Base-by-base conservation (phyloP, 768 basidiomycete genomes). In the Mycena kentingensis region DNA sequence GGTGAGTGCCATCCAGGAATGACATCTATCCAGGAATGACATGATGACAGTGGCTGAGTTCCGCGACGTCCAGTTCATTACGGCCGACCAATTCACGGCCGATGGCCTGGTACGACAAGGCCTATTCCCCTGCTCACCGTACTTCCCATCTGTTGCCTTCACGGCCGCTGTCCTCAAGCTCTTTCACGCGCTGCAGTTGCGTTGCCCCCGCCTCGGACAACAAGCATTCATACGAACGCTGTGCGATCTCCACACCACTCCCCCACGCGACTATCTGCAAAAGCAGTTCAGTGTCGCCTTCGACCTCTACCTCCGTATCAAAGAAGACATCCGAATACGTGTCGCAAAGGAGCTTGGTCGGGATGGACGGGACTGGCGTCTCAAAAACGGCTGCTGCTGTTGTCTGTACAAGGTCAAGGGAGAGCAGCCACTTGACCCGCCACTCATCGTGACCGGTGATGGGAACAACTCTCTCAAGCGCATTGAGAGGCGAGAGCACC, bases 341-440 rank as follows among this genome's bases (percentile, higher is more conserved):
- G 60, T 73, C 18, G 24, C 52, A 2, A 18, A 12, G 10, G 61
- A 52, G 10, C 63, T 77, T 19, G 63, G 63, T 1, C 55, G 63
- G 0, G 58, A 70, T 39, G 28, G 32, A 1, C 60, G 64, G 1
- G 39, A 73, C 31, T 77, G 71, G 69, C 53, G 64, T 2, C 64
- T 69, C 1, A 25, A 57, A 27, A 63, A 75, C 49, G 55, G 63
- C 0, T 77, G 76, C 54, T 67, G 68, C 0, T 52, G 72, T 2
- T 77, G 76, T 51, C 48, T 42, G 12, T 73, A 75, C 44, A 57
- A 69, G 65, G 54, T 73, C 10, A 36, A 66, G 28, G 67, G 60
- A 27, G 68, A 76, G 46, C 62, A 63, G 0, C 21, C 51, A 1
- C 61, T 75, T 1, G 7, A 19, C 5, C 67, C 60, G 28, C 7